Base-by-base conservation (phyloP, 495 filamentous ascomycete species). In the Immersiella caudata region DNA sequence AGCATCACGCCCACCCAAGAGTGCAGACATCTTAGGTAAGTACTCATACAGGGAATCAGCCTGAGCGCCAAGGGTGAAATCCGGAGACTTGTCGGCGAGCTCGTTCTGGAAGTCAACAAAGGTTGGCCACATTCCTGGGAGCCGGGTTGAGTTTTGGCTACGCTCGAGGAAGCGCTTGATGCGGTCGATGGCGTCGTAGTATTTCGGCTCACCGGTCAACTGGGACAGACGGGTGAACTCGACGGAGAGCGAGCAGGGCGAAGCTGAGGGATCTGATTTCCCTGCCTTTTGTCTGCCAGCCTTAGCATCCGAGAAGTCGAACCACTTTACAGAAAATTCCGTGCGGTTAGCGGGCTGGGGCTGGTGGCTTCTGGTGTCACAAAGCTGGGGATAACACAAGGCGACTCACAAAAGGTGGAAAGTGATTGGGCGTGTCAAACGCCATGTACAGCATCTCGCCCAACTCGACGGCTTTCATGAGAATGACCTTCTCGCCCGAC, bases 41-140 rank as follows among this genome's bases (percentile, higher is more conserved):
- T 97, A 97, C 75, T 97, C 94, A 73, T 97, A 97, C 1, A 90
- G 84, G 8, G 92, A 96, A 78, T 97, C 94, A 16, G 91, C 88
- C 78, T 88, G 83, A 12, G 87, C 92, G 22, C 91, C 94, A 18
- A 97, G 79, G 0, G 88, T 90, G 70, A 90, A 98, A 24, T 73
- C 70, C 51, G 61, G 72, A 36, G 79, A 79, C 9, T 66, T 20
- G 7, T 65, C 68, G 58, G 78, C 75, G 2, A 62, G 33, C 12
- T 67, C 59, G 14, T 73, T 66, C 50, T 67, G 64, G 56, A 81
- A 73, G 56, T 76, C 67, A 8, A 81, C 68, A 8, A 62, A 71
- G 7, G 70, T 74, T 18, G 81, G 80, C 72, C 75, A 83, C 65
- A 83, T 57, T 2, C 93, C 93, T 6, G 93, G 92, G 16, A 96